Percentiles rank a stretch among this genome's conserved stretches.
phyloP scores from a whole-genome alignment of 2,329 filamentous ascomycete species.

The Volutella citrinella region DNA sequence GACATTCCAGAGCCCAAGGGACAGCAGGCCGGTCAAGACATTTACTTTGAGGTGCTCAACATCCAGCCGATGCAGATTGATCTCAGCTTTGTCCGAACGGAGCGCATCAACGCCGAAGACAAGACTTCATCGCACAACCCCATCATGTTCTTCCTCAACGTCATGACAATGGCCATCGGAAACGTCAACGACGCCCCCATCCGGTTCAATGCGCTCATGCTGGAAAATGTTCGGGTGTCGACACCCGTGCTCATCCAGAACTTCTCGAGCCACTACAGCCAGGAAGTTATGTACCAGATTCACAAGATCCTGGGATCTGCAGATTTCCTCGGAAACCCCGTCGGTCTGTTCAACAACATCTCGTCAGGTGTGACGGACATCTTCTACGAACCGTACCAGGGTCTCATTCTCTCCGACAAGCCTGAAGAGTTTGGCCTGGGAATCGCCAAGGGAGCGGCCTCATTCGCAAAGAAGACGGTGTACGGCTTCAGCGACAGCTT shows the following conservation, averaged over 20 bases:
- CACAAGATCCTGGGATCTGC: constrained; percentile 97
- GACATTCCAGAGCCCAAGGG: constrained; percentile 90
- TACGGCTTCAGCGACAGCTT: constrained; percentile 97
- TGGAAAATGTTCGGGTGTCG: constrained; percentile 93
- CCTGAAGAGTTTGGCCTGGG: constrained; percentile 93
- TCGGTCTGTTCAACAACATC: constrained; percentile 97
- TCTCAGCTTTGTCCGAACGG: constrained; percentile 93
- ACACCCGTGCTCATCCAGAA: constrained; percentile 80
- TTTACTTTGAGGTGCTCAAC: constrained; percentile 96
- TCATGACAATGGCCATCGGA: constrained; percentile 98
- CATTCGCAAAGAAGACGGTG: constrained; percentile 97
- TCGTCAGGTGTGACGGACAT: constrained; percentile 96
- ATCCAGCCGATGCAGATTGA: constrained; percentile 98
- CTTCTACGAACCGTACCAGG: constrained; percentile 99
- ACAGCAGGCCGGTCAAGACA: constrained; percentile 82
- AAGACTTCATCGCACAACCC: constrained; percentile 88
- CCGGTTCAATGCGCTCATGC: constrained; percentile 85
- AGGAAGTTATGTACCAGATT: constrained; percentile 92
- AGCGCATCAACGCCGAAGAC: constrained; percentile 93
- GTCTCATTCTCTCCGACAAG: constrained; percentile 91
- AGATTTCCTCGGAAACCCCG: constrained; percentile 95
- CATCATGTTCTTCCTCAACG: constrained; percentile 97
- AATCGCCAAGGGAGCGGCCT: constrained; percentile 93
- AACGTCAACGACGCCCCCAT: constrained; percentile 98
- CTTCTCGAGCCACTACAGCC: constrained; percentile 91